A percentile compares a stretch with the other conserved stretches of the same genome.
Evolutionary conservation across 202 grass and related monocot species (phyloP).

Genomic region (Setaria italica): DNA sequence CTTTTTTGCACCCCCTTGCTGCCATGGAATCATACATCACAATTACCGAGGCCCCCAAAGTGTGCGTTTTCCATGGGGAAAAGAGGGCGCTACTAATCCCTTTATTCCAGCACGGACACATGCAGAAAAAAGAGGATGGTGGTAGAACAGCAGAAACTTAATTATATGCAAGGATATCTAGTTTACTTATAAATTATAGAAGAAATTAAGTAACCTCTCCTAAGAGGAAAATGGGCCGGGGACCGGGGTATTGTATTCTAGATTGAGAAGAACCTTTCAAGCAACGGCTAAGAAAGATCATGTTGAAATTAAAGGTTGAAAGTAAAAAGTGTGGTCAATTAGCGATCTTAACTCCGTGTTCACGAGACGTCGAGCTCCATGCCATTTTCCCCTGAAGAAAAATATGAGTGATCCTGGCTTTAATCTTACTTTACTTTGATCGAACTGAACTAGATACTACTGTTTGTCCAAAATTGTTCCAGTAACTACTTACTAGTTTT

Average conservation of each 20-base stretch:
- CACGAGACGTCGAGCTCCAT: not conserved
- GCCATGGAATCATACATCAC: constrained; percentile 62
- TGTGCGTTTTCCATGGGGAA: constrained; percentile 11
- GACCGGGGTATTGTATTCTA: not conserved
- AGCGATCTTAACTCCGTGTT: not conserved
- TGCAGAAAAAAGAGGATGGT: constrained; percentile 24
- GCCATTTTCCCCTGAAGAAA: not conserved
- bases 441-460: not conserved
- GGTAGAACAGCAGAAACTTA: not conserved
- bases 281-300: not conserved
- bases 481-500: not conserved
- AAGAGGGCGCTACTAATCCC: constrained; percentile 26
- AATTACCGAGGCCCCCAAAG: constrained; percentile 56
- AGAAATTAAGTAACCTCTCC: not conserved
- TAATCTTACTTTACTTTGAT: not conserved
- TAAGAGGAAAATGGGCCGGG: not conserved
- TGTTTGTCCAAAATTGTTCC: not conserved
- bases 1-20: constrained; percentile 54
- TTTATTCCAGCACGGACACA: constrained; percentile 21
- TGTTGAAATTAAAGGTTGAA: not conserved
- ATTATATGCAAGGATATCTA: not conserved
- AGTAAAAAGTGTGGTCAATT: not conserved
- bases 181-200: constrained; percentile 8
- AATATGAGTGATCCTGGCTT: not conserved
- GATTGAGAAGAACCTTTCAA: not conserved